Evolutionary conservation across 2,329 filamentous ascomycete genomes (phyloP), one percentile per base, ranked within the genome.

Genomic region (Thielaviopsis ethacetica): DNA sequence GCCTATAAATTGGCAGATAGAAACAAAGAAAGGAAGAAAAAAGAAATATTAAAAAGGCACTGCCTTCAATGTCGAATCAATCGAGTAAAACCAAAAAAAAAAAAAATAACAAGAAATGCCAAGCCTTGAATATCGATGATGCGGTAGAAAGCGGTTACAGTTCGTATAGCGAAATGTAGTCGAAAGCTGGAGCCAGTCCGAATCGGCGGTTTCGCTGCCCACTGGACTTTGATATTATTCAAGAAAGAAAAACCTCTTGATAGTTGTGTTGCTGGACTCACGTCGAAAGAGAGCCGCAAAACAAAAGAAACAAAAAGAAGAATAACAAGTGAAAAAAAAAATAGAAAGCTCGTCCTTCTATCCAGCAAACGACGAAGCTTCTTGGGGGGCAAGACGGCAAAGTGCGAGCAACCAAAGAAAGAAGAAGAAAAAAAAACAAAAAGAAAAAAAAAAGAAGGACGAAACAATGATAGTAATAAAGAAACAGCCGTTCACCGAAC

Each of bases 241-340:
- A 34, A 26, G 24, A 34, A 34, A 44, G 30, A 5, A n/a, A 44
- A n/a, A 15, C n/a, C n/a, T 44, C 38, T 44, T 44, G 2, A 54
- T n/a, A n/a, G n/a, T n/a, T n/a, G n/a, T n/a, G 30, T 34, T 50
- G 55, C 34, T 56, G 47, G 21, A 38, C 22, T 53, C 2, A 50
- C 15, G 19, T 26, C 38, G 27, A 60, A 54, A 44, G 50, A 54
- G 47, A 57, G n/a, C 13, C 34, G 51, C 15, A 24, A 56, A 52
- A 30, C 22, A 59, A 50, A 22, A 38, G 30, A 21, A 27, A 41
- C 54, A 19, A 56, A 59, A 56, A 44, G n/a, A 59, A 55, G 19
- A 54, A 61, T 21, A n/a, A n/a, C n/a, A n/a, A 62, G 50, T 41
- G 22, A 60, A 38, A 41, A 58, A 21, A 19, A 50, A 47, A 54